Evolutionary conservation across 441 rosid species (phyloP), one percentile per base, ranked within the genome.

Genomic region (Geranium incanum): DNA sequence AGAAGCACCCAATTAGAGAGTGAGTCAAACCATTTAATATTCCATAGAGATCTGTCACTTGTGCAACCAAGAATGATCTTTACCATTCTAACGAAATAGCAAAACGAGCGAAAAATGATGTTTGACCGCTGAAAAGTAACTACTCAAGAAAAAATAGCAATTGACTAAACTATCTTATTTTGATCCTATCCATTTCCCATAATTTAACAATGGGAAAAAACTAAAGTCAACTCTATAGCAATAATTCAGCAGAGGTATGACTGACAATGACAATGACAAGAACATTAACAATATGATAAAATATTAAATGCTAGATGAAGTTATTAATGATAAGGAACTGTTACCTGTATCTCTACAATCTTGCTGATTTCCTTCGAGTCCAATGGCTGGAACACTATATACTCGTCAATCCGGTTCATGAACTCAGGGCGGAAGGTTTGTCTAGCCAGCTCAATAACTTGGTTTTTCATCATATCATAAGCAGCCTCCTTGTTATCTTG

Each of bases 361-460:
- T 85, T 79, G 87, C 76, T 82, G 78, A 95, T 95, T 79, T 95
- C 97, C 1, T 82, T 78, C 0, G 91, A 94, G 72, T 87, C 90
- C 78, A 95, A 81, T 43, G 98, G 97, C 82, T 95, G 97, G 97
- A 95, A 95, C 13, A 95, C 98, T 19, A 95, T 93, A 81, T 91
- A 93, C 75, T 95, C 98, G 72, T 95, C 99, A 52, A 93, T 94
- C 37, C 99, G 83, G 78, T 93, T 95, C 96, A 95, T 89, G 79
- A 95, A 95, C 77, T 95, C 99, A 0, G 99, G 98, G 39, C 98
- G 92, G 71, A 95, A 95, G 72, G 91, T 69, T 4, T 91, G 86
- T 80, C 98, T 90, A 13, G 98, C 97, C 84, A 98, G 94, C 74
- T 90, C 94, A 93, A 89, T 83, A 64, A 93, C 98, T 74, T 91